A percentile compares a stretch with the other conserved stretches of the same genome.
phyloP scores from a whole-genome alignment of 495 filamentous ascomycete species.

The Sabuloglossum arenarium region DNA sequence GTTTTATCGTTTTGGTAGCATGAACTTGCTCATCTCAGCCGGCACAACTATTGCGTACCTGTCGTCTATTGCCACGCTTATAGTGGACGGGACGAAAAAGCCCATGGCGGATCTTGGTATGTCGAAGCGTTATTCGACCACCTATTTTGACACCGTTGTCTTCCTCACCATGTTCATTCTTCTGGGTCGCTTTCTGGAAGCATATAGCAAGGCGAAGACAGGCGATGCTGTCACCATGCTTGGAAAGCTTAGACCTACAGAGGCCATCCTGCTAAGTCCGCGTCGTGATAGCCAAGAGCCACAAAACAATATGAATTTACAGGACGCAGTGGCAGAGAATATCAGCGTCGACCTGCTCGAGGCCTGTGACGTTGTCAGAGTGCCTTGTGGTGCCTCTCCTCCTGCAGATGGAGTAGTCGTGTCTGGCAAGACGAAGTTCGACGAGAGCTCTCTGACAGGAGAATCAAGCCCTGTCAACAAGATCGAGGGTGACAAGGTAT shows the following conservation, averaged over 20 bases:
- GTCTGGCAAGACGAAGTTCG: conserved; percentile 45
- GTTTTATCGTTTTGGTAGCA: conserved; percentile 87
- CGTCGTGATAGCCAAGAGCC: conserved; percentile 11
- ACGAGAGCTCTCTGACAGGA: conserved; percentile 80
- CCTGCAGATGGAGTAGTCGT: conserved; percentile 63
- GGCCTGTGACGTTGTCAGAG: conserved; percentile 55
- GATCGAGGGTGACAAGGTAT: conserved; percentile 46
- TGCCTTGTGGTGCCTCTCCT: conserved; percentile 64
- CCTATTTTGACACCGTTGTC: conserved; percentile 88
- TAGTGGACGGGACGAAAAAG: conserved; percentile 30
- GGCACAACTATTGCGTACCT: conserved; percentile 83
- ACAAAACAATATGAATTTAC: not conserved
- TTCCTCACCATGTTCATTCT: conserved; percentile 88
- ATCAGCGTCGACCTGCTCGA: conserved; percentile 60
- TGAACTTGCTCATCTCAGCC: conserved; percentile 83
- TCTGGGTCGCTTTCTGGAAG: conserved; percentile 59
- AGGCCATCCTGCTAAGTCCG: conserved; percentile 44
- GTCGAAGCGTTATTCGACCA: conserved; percentile 13
- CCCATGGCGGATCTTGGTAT: conserved; percentile 12
- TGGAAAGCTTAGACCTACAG: conserved; percentile 55
- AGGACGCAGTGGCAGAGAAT: conserved; percentile 14
- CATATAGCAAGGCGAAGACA: conserved; percentile 81
- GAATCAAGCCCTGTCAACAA: conserved; percentile 68
- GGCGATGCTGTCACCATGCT: conserved; percentile 73
- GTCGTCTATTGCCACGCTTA: conserved; percentile 59